Percentiles rank a stretch among this genome's conserved stretches.
Evolutionary conservation across 768 basidiomycete genomes (phyloP).

Genomic region (Rhodotorula sphaerocarpa): DNA sequence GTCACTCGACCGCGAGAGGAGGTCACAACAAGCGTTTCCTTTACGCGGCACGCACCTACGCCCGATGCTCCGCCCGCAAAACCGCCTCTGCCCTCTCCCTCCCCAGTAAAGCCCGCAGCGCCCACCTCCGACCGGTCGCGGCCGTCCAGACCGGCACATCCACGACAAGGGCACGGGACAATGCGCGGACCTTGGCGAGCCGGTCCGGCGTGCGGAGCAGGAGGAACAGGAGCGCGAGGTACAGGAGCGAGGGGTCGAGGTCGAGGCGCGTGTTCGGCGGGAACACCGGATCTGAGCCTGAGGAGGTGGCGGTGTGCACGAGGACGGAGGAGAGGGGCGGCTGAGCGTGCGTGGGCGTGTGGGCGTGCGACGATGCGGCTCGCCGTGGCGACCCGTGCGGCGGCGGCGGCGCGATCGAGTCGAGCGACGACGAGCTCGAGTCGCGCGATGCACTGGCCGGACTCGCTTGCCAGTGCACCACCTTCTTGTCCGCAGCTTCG

Average conservation of each 20-base stretch:
- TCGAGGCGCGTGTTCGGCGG: neutral
- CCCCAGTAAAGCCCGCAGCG: neutral
- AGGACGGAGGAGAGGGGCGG: neutral
- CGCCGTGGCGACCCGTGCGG: neutral
- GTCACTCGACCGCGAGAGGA: no score
- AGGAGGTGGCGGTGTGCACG: neutral
- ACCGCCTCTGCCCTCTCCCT: neutral
- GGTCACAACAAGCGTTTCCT: no score
- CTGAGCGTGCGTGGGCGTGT: no score
- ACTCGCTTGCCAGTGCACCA: slow-evolving; percentile 14
- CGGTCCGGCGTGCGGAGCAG: slow-evolving; percentile 20
- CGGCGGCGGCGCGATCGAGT: slow-evolving; percentile 3
- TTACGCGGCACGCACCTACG: no score
- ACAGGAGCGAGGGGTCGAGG: slow-evolving; percentile 10
- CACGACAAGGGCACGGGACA: neutral
- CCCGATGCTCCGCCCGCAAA: neutral
- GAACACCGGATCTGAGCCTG: neutral
- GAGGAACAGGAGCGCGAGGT: slow-evolving; percentile 22
- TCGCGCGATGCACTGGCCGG: neutral
- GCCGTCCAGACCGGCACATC: neutral
- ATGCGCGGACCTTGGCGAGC: slow-evolving; percentile 7
- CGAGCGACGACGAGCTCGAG: slow-evolving; percentile 4
- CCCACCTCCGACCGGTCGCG: neutral
- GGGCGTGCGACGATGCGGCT: neutral
- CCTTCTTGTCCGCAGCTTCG: slow-evolving; percentile 1